phyloP scores from a whole-genome alignment of 1,284 basidiomycete species.

The Ganoderma leucocontextum region DNA sequence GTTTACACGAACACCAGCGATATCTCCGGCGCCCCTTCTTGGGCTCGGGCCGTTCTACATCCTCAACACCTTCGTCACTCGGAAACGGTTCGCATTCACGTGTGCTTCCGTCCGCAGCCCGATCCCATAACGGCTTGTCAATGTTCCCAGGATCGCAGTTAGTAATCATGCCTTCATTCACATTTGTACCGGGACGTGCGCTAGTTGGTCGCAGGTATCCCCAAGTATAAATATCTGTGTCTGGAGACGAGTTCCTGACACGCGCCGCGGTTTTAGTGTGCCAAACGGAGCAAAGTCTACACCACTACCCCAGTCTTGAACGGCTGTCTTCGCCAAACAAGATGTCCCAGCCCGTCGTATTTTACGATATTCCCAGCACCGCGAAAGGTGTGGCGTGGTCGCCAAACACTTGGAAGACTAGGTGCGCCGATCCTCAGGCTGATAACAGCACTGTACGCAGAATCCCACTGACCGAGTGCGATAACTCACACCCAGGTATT shows the following conservation, averaged over 20 bases:
- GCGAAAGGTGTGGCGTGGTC: slow-evolving; percentile 24
- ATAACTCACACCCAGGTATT: slow-evolving; percentile 32
- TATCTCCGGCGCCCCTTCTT: too few species aligned
- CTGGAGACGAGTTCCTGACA: not conserved
- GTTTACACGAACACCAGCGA: too few species aligned
- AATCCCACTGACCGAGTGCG: not conserved
- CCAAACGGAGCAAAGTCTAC: not conserved
- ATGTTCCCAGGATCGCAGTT: too few species aligned
- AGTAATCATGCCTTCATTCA: too few species aligned
- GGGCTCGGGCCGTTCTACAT: too few species aligned
- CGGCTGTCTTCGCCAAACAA: not conserved
- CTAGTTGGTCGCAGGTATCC: too few species aligned
- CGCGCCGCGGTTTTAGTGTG: not conserved
- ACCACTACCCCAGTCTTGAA: not conserved
- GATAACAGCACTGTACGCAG: not conserved
- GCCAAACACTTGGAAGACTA: slow-evolving; percentile 33
- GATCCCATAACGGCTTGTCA: too few species aligned
- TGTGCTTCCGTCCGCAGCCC: too few species aligned
- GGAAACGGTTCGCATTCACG: too few species aligned
- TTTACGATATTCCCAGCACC: slow-evolving; percentile 13
- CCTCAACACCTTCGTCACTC: too few species aligned
- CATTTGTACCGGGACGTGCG: too few species aligned
- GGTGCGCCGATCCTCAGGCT: slow-evolving; percentile 26
- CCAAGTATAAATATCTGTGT: not conserved
- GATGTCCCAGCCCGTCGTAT: slow-evolving; percentile 25